A percentile compares a stretch with the other conserved stretches of the same genome.
Conservation (phyloP, 2,329 filamentous ascomycete species). For the Fusarium poae region DNA sequence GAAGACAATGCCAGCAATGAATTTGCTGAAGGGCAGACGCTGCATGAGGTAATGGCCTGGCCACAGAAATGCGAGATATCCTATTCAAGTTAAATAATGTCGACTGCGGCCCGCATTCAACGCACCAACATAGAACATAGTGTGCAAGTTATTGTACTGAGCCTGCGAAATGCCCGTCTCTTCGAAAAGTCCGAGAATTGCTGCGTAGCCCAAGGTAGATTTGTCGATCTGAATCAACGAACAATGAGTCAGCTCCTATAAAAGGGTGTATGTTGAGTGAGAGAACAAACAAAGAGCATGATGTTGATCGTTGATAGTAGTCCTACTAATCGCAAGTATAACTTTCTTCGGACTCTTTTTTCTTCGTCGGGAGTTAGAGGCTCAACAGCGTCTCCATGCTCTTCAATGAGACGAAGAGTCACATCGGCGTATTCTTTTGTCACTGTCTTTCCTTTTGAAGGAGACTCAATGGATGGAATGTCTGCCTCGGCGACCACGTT, state of each 20-base stretch:
- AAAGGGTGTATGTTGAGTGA: neutral
- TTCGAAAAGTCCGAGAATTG: conserved; percentile 58
- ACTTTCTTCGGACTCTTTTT: conserved; percentile 12
- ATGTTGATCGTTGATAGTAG: conserved; percentile 13
- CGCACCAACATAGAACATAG: conserved; percentile 24
- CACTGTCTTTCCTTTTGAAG: neutral
- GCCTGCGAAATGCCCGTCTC: conserved; percentile 23
- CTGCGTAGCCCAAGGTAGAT: conserved; percentile 55
- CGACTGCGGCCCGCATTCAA: accelerated
- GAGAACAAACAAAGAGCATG: conserved; percentile 10
- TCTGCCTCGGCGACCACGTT: neutral
- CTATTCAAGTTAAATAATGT: neutral
- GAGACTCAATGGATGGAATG: neutral
- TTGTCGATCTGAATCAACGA: conserved; percentile 1
- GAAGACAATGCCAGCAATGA: neutral
- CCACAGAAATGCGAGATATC: conserved; percentile 24
- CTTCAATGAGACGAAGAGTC: conserved; percentile 5
- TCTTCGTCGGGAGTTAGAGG: conserved; percentile 9
- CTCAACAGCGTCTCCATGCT: conserved; percentile 6
- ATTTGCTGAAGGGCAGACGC: neutral
- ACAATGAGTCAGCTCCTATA: neutral
- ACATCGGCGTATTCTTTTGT: conserved; percentile 18
- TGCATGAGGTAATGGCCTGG: conserved; percentile 19
- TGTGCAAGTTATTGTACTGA: conserved; percentile 20
- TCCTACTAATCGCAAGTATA: conserved; percentile 15